phyloP scores from a whole-genome alignment of 352 stramenopile species.

The Phytopythium boreale region DNA sequence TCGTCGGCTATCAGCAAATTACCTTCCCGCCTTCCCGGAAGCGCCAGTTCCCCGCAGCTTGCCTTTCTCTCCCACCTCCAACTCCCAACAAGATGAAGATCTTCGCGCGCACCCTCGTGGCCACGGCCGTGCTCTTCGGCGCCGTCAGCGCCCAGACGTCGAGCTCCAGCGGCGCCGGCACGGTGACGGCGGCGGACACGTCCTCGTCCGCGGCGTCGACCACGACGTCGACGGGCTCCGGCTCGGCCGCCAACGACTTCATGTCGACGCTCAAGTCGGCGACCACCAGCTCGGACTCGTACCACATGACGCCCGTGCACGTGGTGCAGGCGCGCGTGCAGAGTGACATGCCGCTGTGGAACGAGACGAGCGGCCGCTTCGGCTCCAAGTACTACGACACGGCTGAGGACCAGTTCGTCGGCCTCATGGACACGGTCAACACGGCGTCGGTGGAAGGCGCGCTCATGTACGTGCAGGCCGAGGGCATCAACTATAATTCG shows the following conservation, averaged over 20 bases:
- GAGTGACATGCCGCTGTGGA: slow-evolving; percentile 59
- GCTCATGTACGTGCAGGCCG: slow-evolving; percentile 87
- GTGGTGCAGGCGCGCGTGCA: slow-evolving; percentile 74
- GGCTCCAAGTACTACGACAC: slow-evolving; percentile 57
- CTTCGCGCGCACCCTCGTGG: slow-evolving; percentile 21
- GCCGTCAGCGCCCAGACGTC: slow-evolving; percentile 15
- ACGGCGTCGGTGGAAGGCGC: slow-evolving; percentile 74
- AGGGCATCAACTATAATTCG: slow-evolving; percentile 80
- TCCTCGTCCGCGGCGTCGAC: slow-evolving; percentile 16
- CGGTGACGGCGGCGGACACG: slow-evolving; percentile 16
- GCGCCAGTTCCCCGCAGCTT: not conserved
- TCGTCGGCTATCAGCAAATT: slow-evolving; percentile 26
- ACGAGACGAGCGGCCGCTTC: slow-evolving; percentile 49
- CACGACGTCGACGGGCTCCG: slow-evolving; percentile 13
- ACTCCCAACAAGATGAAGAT: slow-evolving; percentile 22
- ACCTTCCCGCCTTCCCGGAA: slow-evolving; percentile 5
- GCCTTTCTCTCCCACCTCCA: not conserved
- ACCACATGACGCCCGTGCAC: slow-evolving; percentile 72
- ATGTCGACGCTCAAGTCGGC: slow-evolving; percentile 26
- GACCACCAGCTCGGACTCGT: slow-evolving; percentile 26
- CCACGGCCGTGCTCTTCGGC: slow-evolving; percentile 19
- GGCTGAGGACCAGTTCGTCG: slow-evolving; percentile 49
- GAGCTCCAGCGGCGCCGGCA: slow-evolving; percentile 25
- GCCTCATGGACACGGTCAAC: slow-evolving; percentile 80
- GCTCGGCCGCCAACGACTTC: slow-evolving; percentile 31